phyloP scores from a whole-genome alignment of 2,329 filamentous ascomycete genomes.

The Botrytis sinoallii region DNA sequence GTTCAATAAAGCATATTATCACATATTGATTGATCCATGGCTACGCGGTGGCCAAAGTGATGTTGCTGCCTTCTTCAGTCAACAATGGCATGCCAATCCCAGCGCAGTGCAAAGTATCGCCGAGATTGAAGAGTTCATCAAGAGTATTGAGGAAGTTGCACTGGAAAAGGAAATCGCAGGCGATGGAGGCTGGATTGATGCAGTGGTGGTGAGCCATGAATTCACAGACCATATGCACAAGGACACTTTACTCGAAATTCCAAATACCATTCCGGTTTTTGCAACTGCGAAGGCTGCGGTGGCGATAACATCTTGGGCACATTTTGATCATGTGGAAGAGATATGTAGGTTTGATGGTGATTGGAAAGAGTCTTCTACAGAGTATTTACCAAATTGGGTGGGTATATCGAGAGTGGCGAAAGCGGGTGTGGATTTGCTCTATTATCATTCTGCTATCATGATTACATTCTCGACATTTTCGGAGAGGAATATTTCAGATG shows the following conservation, averaged over 20 bases:
- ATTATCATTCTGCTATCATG: constrained; percentile 61
- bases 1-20: constrained; percentile 48
- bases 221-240: constrained; percentile 66
- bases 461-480: constrained; percentile 47
- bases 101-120: constrained; percentile 53
- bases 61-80: constrained; percentile 61
- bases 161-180: background rate
- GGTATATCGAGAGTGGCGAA: constrained; percentile 56
- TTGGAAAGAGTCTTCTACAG: constrained; percentile 35
- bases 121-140: constrained; percentile 52
- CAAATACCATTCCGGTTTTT: constrained; percentile 53
- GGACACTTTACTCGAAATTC: constrained; percentile 55
- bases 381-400: constrained; percentile 57
- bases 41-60: constrained; percentile 60
- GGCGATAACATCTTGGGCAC: constrained; percentile 55
- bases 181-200: constrained; percentile 50
- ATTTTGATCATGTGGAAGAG: constrained; percentile 55
- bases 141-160: constrained; percentile 44
- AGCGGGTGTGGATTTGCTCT: constrained; percentile 49
- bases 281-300: constrained; percentile 57
- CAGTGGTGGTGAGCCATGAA: constrained; percentile 59
- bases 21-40: constrained; percentile 66
- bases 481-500: constrained; percentile 18
- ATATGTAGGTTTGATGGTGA: constrained; percentile 30
- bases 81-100: constrained; percentile 58